Evolutionary conservation across 2,329 filamentous ascomycete species (phyloP).

Genomic region (Fusarium sarcochroum): DNA sequence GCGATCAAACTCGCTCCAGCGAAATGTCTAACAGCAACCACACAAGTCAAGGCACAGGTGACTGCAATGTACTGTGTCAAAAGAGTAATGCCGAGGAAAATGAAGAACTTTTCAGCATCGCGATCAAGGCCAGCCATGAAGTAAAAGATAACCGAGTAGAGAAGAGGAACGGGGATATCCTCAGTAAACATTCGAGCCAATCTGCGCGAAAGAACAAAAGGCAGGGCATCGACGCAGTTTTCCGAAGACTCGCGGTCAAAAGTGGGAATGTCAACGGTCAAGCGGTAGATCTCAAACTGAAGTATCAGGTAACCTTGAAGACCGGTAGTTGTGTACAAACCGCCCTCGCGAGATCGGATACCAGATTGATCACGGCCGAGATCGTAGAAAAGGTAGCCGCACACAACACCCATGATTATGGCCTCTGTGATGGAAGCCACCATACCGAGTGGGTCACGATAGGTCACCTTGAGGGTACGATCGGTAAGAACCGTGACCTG

Average conservation of each 20-base stretch:
- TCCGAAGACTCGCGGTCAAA: constrained; percentile 84
- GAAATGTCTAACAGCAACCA: constrained; percentile 76
- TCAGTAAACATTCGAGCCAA: constrained; percentile 78
- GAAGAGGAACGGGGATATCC: constrained; percentile 78
- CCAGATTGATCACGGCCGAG: constrained; percentile 76
- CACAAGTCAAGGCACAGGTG: constrained; percentile 77
- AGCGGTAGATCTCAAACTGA: constrained; percentile 81
- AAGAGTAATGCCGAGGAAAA: constrained; percentile 77
- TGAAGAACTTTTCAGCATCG: constrained; percentile 75
- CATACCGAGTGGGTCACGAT: constrained; percentile 84
- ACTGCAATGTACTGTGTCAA: constrained; percentile 82
- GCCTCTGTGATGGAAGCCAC: constrained; percentile 78
- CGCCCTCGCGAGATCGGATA: constrained; percentile 80
- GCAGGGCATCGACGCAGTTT: constrained; percentile 77
- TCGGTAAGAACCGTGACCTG: constrained; percentile 77
- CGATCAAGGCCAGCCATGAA: constrained; percentile 83
- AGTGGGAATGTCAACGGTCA: constrained; percentile 80
- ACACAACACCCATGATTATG: constrained; percentile 77
- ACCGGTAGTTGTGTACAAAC: constrained; percentile 78
- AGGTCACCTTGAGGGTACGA: constrained; percentile 78
- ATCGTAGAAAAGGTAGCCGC: constrained; percentile 79
- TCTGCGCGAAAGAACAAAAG: constrained; percentile 78
- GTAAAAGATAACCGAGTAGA: constrained; percentile 80
- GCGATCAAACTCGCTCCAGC: constrained; percentile 78
- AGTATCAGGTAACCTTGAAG: constrained; percentile 84